These are phyloP conservation scores for Lachancea waltii DNA, from an alignment of 805 yeast genomes.

Conservation along the genomic window DNA sequence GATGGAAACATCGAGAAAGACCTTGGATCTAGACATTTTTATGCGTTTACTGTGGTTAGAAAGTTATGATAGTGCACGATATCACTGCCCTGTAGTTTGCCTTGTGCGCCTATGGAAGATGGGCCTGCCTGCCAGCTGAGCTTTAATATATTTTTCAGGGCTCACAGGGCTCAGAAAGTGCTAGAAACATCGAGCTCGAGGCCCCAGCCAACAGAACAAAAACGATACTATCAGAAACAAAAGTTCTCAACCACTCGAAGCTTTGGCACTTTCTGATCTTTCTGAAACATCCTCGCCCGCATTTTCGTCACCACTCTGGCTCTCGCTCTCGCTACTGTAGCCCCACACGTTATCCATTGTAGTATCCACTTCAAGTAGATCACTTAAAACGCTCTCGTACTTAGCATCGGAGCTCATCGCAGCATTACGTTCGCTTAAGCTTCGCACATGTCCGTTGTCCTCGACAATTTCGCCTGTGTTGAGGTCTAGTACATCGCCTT, in stretches of 20 bases:
- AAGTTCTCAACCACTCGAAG: no score
- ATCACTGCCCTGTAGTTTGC: no score
- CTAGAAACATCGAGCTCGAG: no score
- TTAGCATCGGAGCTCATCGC: constrained; percentile 12
- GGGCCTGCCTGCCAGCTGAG: no score
- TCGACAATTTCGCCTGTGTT: constrained; percentile 54
- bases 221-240: no score
- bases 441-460: constrained; percentile 64
- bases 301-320: not conserved
- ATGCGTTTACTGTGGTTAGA: no score
- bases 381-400: constrained; percentile 23
- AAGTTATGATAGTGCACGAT: no score
- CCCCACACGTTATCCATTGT: constrained; percentile 9
- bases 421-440: constrained; percentile 29
- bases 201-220: no score
- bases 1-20: constrained; percentile 72
- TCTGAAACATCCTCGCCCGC: not conserved
- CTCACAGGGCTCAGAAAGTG: not conserved
- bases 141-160: constrained; percentile 5
- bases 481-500: constrained; percentile 62
- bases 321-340: not conserved
- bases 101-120: no score
- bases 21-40: constrained; percentile 39
- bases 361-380: constrained; percentile 15
- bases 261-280: no score